These are phyloP conservation scores for Verbena officinalis DNA, from an alignment of 257 asterid species.

Conservation along the genomic window DNA sequence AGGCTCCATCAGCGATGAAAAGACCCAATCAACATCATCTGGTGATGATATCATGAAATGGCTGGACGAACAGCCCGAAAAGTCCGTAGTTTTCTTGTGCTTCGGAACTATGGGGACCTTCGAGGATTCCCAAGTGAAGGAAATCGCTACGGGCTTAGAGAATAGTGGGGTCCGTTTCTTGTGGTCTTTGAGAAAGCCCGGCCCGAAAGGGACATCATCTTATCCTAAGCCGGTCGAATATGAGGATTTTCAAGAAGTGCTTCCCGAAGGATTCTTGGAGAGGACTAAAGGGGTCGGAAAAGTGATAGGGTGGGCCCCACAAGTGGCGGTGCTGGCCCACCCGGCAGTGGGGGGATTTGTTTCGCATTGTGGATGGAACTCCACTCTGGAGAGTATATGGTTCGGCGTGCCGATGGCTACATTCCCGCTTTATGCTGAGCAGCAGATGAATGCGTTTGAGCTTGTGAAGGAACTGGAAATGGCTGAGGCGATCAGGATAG, in stretches of 20 bases:
- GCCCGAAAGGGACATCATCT: background rate
- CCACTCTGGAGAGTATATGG: conserved; percentile 47
- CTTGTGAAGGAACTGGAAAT: conserved; percentile 43
- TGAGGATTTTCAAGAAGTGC: conserved; percentile 30
- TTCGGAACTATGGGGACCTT: conserved; percentile 41
- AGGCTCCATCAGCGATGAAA: background rate
- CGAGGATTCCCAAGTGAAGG: conserved; percentile 33
- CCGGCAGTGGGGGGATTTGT: conserved; percentile 55
- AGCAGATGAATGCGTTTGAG: conserved; percentile 44
- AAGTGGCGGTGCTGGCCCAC: conserved; percentile 47
- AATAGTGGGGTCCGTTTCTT: conserved; percentile 36
- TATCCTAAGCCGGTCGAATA: conserved; percentile 35
- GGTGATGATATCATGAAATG: conserved; percentile 20
- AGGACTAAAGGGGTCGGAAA: conserved; percentile 46
- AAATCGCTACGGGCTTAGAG: conserved; percentile 44
- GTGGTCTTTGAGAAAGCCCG: conserved; percentile 49
- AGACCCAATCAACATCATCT: background rate
- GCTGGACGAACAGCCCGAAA: conserved; percentile 43
- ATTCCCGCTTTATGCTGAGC: conserved; percentile 54
- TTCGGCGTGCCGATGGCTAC: conserved; percentile 50
- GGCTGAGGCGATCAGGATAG: conserved; percentile 38
- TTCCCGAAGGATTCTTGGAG: conserved; percentile 55
- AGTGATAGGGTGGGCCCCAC: conserved; percentile 62
- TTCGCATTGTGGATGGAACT: conserved; percentile 60
- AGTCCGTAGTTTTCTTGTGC: conserved; percentile 39